Percentiles rank a stretch among this genome's conserved stretches.
Evolutionary conservation across 768 basidiomycete species (phyloP).

Genomic region (Roridomyces roridus): DNA sequence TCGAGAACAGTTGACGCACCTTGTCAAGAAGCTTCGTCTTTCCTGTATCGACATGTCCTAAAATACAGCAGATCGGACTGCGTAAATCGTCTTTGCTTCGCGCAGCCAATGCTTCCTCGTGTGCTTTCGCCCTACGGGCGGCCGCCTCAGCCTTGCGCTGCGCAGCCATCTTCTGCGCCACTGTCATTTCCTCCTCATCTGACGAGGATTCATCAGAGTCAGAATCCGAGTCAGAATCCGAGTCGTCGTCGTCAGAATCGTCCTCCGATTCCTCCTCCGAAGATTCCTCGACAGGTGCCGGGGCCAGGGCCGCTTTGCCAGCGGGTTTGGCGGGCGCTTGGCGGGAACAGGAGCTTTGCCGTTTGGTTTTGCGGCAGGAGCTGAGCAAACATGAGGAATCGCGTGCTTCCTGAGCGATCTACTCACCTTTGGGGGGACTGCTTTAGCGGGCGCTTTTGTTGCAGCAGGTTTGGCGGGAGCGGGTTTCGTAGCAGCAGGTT

Average conservation of each 20-base stretch:
- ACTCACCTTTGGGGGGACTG: slow-evolving; percentile 19
- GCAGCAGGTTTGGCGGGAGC: slow-evolving; percentile 31
- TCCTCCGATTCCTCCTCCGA: slow-evolving; percentile 52
- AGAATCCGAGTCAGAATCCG: slow-evolving; percentile 59
- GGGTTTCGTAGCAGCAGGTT: slow-evolving; percentile 32
- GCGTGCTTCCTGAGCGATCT: background rate
- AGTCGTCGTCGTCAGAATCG: slow-evolving; percentile 55
- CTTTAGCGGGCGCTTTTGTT: slow-evolving; percentile 34
- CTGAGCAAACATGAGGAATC: slow-evolving; percentile 2
- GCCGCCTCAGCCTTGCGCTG: slow-evolving; percentile 87
- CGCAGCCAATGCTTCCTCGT: slow-evolving; percentile 85
- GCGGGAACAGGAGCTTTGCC: background rate
- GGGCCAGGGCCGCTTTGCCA: slow-evolving; percentile 6
- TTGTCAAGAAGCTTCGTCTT: slow-evolving; percentile 98
- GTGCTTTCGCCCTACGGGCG: slow-evolving; percentile 77
- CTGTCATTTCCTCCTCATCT: slow-evolving; percentile 74
- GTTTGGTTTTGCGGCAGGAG: slow-evolving; percentile 17
- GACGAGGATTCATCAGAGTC: slow-evolving; percentile 50
- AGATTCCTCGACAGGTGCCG: slow-evolving; percentile 39
- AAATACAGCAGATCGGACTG: slow-evolving; percentile 97
- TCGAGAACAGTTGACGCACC: slow-evolving; percentile 48
- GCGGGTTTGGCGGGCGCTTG: slow-evolving; percentile 10
- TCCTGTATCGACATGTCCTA: slow-evolving; percentile 99
- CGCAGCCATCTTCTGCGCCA: slow-evolving; percentile 67
- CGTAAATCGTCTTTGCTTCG: slow-evolving; percentile 89